A percentile compares a stretch with the other conserved stretches of the same genome.
Evolutionary conservation across 2,329 filamentous ascomycete species (phyloP).

Genomic region (Aureobasidium subglaciale): DNA sequence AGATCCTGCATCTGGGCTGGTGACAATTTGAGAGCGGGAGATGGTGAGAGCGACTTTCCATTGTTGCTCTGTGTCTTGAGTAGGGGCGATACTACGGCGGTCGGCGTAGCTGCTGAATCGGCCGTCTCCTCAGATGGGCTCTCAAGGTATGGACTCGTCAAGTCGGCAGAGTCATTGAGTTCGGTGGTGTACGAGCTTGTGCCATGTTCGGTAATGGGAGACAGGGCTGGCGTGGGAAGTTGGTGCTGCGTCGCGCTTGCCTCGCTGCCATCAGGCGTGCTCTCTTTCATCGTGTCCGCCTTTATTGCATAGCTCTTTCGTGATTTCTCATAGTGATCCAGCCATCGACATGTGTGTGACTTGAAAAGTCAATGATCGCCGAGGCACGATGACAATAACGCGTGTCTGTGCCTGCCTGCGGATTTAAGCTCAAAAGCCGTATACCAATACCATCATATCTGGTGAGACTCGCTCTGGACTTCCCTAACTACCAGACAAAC

Average conservation of each 20-base stretch:
- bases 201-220: constrained; percentile 24
- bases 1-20: constrained; percentile 49
- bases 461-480: neutral
- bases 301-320: neutral
- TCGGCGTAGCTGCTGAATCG: neutral
- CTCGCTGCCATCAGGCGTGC: neutral
- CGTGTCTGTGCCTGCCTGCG: constrained; percentile 2
- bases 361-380: neutral
- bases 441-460: neutral
- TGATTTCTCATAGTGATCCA: neutral
- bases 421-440: constrained; percentile 5
- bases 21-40: constrained; percentile 44
- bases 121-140: neutral
- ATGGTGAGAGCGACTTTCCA: constrained; percentile 25
- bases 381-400: constrained; percentile 9
- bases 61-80: neutral
- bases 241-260: constrained; percentile 14
- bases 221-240: constrained; percentile 24
- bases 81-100: neutral
- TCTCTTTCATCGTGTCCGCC: neutral
- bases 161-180: neutral
- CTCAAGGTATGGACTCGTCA: neutral
- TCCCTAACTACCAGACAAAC: neutral
- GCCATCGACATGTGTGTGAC: neutral
- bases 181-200: neutral